Evolutionary conservation across 2,329 filamentous ascomycete species (phyloP).

Genomic region (Cryoendolithus antarcticus): DNA sequence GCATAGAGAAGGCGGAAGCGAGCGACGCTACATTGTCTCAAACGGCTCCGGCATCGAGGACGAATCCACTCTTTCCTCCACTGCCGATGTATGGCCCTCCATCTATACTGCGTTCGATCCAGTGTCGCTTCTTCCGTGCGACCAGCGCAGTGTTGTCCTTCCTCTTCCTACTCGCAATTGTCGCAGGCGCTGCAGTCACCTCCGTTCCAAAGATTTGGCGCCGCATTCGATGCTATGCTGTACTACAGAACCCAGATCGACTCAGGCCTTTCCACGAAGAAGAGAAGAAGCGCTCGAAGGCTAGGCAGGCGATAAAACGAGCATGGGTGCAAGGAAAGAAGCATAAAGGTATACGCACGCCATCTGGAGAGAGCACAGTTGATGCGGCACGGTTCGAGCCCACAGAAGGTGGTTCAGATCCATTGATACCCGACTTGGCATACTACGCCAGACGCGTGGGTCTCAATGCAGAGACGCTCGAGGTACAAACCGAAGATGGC

Average conservation of each 20-base stretch:
- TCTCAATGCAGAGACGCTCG: conserved; percentile 68
- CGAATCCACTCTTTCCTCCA: conserved; percentile 73
- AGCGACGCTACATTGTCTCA: conserved; percentile 28
- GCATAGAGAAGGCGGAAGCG: conserved; percentile 32
- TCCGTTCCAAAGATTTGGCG: conserved; percentile 44
- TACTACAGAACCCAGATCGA: conserved; percentile 47
- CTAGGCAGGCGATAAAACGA: conserved; percentile 45
- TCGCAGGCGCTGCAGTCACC: conserved; percentile 60
- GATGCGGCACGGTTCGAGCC: conserved; percentile 48
- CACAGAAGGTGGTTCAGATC: conserved; percentile 69
- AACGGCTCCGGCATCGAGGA: conserved; percentile 50
- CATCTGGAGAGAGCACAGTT: conserved; percentile 28
- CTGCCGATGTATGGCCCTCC: conserved; percentile 72
- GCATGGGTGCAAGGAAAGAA: conserved; percentile 45
- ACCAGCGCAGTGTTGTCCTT: conserved; percentile 67
- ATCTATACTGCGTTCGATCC: conserved; percentile 49
- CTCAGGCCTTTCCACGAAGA: conserved; percentile 60
- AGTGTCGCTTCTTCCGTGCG: conserved; percentile 52
- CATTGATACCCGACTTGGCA: conserved; percentile 61
- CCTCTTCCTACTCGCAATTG: conserved; percentile 62
- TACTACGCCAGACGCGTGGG: conserved; percentile 85
- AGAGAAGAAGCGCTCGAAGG: conserved; percentile 48
- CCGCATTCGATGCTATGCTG: conserved; percentile 41
- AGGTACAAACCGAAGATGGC: conserved; percentile 86
- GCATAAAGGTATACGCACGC: conserved; percentile 30